These are phyloP conservation scores for Pyrus bretschneideri DNA, from an alignment of 306 rosid genomes.

Conservation along the genomic window DNA sequence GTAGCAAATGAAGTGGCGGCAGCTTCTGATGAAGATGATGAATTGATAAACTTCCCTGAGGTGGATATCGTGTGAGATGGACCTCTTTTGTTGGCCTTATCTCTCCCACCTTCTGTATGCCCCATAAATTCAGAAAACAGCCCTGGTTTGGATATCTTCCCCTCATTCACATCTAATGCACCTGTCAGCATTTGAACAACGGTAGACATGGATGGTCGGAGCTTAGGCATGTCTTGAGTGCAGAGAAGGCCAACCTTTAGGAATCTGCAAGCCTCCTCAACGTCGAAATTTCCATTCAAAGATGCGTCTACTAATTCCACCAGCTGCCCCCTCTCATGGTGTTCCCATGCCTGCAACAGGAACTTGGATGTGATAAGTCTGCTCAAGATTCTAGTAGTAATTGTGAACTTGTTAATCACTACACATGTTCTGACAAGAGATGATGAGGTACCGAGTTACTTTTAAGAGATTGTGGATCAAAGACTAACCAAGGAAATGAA, in stretches of 20 bases:
- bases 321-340: slow-evolving; percentile 46
- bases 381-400: not conserved
- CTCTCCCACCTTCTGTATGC: slow-evolving; percentile 17
- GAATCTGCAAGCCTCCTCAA: slow-evolving; percentile 55
- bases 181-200: slow-evolving; percentile 64
- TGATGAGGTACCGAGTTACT: not conserved
- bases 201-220: slow-evolving; percentile 66
- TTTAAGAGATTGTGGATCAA: no score
- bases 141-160: slow-evolving; percentile 55
- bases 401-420: not conserved
- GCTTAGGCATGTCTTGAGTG: slow-evolving; percentile 70
- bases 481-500: no score
- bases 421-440: not conserved
- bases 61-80: slow-evolving; percentile 17
- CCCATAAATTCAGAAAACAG: slow-evolving; percentile 48
- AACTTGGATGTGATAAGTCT: not conserved
- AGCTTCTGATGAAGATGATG: slow-evolving; percentile 34
- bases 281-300: slow-evolving; percentile 19
- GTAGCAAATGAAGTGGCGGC: slow-evolving; percentile 35
- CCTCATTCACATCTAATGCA: slow-evolving; percentile 33
- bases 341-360: slow-evolving; percentile 53
- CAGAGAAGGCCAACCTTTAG: slow-evolving; percentile 70
- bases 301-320: slow-evolving; percentile 44
- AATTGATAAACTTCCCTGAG: slow-evolving; percentile 18
- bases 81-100: slow-evolving; percentile 14